These are phyloP conservation scores for Paragyromitra xinjiangensis DNA, from an alignment of 495 filamentous ascomycete species.

Conservation along the genomic window DNA sequence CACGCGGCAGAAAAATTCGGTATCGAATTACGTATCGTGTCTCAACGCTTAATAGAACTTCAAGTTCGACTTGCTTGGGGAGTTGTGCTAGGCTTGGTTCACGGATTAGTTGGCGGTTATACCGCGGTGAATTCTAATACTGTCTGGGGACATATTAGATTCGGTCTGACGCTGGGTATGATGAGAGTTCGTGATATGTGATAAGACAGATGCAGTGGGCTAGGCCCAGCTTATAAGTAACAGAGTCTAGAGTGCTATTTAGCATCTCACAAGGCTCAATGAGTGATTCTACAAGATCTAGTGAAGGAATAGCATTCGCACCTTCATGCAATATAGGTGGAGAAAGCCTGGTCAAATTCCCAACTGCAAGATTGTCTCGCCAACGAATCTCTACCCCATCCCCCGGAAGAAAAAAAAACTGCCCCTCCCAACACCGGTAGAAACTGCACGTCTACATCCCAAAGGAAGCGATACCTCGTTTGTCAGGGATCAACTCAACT, in stretches of 20 bases:
- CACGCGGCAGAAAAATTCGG: not conserved
- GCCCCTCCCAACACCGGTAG: not conserved
- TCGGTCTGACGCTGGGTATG: not conserved
- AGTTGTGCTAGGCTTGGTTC: not conserved
- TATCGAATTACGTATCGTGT: not conserved
- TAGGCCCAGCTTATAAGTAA: not conserved
- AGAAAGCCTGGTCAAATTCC: not conserved
- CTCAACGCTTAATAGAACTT: conserved; percentile 12
- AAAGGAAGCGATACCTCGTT: conserved; percentile 8
- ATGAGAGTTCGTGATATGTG: not conserved
- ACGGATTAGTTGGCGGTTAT: not conserved
- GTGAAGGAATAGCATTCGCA: not conserved
- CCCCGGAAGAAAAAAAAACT: not conserved
- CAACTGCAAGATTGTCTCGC: not conserved
- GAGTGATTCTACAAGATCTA: not conserved
- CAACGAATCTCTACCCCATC: not conserved
- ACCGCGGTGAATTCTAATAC: not conserved
- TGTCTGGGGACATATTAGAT: not conserved
- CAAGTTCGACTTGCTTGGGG: not conserved
- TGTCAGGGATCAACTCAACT: conserved; percentile 7
- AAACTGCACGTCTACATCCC: not conserved
- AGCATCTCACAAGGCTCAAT: not conserved
- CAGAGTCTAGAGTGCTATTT: not conserved
- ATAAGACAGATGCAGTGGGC: conserved; percentile 1
- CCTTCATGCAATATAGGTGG: too few species aligned